Conservation (phyloP, 1,139 yeast species). For the Protomyces macrosporus region DNA sequence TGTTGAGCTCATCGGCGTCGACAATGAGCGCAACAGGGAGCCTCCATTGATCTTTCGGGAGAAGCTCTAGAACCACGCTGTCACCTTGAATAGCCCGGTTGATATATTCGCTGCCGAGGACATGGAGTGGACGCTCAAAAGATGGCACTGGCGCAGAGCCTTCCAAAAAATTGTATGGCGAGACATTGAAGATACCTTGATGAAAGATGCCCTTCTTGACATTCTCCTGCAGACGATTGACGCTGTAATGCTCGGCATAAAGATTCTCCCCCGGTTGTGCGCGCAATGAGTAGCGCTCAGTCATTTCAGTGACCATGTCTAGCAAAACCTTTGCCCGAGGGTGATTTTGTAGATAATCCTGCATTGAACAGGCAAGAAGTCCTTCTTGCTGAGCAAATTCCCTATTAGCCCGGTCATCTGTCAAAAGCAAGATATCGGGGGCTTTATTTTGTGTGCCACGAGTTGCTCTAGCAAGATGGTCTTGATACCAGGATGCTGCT, state of each 20-base stretch:
- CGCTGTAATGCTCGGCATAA: slow-evolving; percentile 73
- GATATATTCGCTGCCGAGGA: slow-evolving; percentile 75
- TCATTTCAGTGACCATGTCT: slow-evolving; percentile 56
- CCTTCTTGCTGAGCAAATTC: slow-evolving; percentile 54
- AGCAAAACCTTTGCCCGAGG: slow-evolving; percentile 71
- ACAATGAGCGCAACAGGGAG: slow-evolving; percentile 72
- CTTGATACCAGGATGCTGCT: slow-evolving; percentile 64
- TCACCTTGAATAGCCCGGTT: slow-evolving; percentile 93
- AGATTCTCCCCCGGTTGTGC: slow-evolving; percentile 46
- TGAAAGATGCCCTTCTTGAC: slow-evolving; percentile 77
- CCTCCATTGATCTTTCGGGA: slow-evolving; percentile 85
- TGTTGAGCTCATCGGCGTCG: slow-evolving; percentile 64
- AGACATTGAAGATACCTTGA: slow-evolving; percentile 76
- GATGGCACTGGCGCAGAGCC: slow-evolving; percentile 72
- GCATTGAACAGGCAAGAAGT: slow-evolving; percentile 36
- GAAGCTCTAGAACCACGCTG: slow-evolving; percentile 79
- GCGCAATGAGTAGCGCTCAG: slow-evolving; percentile 36
- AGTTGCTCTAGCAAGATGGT: slow-evolving; percentile 50
- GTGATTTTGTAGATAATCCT: slow-evolving; percentile 62
- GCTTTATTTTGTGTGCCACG: slow-evolving; percentile 37
- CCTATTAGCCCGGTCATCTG: slow-evolving; percentile 71
- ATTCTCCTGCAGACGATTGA: slow-evolving; percentile 85
- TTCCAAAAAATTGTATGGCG: slow-evolving; percentile 82
- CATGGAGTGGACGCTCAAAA: slow-evolving; percentile 73
- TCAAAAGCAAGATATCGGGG: slow-evolving; percentile 58